These are phyloP conservation scores for Nannochloropsis salina DNA, from an alignment of 108 stramenopile genomes.

Conservation along the genomic window DNA sequence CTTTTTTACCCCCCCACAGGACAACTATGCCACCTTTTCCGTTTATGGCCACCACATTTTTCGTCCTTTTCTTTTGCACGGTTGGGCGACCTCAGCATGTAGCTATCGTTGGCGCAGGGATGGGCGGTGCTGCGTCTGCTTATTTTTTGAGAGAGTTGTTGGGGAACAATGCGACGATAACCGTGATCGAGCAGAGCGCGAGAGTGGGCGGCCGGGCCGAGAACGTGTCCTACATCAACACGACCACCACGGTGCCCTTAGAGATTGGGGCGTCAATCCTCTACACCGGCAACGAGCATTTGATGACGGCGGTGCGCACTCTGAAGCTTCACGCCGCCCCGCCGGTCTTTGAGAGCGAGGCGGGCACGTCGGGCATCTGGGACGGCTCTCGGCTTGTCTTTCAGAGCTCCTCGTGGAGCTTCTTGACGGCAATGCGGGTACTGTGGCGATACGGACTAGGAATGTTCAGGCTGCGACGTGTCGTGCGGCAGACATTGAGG, in stretches of 20 bases:
- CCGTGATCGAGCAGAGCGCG: neutral
- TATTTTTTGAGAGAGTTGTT: neutral
- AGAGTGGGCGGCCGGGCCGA: neutral
- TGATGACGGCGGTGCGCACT: neutral
- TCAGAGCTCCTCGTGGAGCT: neutral
- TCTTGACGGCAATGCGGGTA: neutral
- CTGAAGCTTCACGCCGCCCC: neutral
- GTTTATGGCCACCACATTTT: no score
- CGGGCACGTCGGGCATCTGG: neutral
- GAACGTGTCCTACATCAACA: neutral
- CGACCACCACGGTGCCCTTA: neutral
- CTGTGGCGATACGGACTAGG: conserved; percentile 8
- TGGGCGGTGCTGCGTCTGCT: neutral
- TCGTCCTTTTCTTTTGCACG: no score
- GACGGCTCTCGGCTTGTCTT: neutral
- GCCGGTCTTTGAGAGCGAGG: neutral
- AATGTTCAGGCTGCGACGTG: neutral
- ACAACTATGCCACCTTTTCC: no score
- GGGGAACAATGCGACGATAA: neutral
- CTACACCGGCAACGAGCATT: neutral
- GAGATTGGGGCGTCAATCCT: neutral
- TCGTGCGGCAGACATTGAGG: neutral
- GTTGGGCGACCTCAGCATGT: neutral
- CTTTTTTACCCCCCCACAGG: no score
- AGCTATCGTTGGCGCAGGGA: neutral